A percentile compares a stretch with the other conserved stretches of the same genome.
Conservation (phyloP, 371 early-diverging fungal genomes). For the Apophysomyces variabilis region DNA sequence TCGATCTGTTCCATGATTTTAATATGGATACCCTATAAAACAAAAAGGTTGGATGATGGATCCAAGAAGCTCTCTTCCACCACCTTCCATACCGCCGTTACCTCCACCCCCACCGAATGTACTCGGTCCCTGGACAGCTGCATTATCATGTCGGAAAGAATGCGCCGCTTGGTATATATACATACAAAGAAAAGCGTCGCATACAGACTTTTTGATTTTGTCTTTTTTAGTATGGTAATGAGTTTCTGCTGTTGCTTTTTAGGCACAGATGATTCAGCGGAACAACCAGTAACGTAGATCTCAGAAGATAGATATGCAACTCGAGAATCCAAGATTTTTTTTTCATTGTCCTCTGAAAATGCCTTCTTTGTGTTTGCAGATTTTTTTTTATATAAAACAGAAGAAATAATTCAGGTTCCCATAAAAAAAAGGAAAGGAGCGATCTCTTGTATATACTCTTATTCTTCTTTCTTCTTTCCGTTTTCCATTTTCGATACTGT, state of each 20-base stretch:
- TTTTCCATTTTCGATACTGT: conserved; percentile 1
- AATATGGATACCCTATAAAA: neutral
- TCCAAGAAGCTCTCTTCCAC: neutral
- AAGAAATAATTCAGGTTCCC: neutral
- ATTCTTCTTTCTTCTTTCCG: neutral
- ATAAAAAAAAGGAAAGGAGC: neutral
- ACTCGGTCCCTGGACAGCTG: neutral
- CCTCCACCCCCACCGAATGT: neutral
- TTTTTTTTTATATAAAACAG: neutral
- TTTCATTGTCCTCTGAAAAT: neutral
- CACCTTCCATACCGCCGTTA: neutral
- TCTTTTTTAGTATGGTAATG: neutral
- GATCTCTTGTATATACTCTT: too few species aligned
- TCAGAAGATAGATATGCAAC: neutral
- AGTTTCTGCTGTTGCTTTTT: conserved; percentile 15
- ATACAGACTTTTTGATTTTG: neutral
- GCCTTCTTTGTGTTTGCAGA: neutral
- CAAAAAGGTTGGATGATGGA: conserved; percentile 3
- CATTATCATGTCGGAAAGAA: neutral
- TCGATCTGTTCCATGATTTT: too few species aligned
- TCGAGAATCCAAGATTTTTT: neutral
- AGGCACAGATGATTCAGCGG: neutral
- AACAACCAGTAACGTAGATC: neutral
- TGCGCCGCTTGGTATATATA: neutral
- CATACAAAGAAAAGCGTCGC: neutral